A percentile compares a stretch with the other conserved stretches of the same genome.
phyloP scores from a whole-genome alignment of 306 rosid genomes.

The Hippophae tibetana region DNA sequence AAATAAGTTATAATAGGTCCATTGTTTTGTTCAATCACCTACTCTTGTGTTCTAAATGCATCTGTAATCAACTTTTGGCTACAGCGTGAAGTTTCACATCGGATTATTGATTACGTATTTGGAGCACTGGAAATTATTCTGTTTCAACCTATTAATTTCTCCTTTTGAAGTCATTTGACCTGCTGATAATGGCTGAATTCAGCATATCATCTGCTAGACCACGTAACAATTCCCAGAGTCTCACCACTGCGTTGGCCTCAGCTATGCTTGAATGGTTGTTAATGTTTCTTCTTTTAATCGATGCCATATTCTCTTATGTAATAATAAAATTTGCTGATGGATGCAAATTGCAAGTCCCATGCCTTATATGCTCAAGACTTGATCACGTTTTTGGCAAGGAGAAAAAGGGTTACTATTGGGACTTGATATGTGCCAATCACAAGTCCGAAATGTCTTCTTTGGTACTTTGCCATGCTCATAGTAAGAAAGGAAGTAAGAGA shows the following conservation, averaged over 20 bases:
- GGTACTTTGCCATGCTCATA: slow-evolving; percentile 54
- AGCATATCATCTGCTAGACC: slow-evolving; percentile 29
- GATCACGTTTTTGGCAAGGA: slow-evolving; percentile 72
- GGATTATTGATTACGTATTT: slow-evolving; percentile 20
- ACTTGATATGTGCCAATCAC: slow-evolving; percentile 62
- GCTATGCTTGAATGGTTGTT: slow-evolving; percentile 86
- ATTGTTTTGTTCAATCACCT: neutral
- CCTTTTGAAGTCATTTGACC: slow-evolving; percentile 17
- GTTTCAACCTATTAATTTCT: slow-evolving; percentile 20
- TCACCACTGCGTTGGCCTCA: slow-evolving; percentile 34
- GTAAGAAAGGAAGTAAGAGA: slow-evolving; percentile 24
- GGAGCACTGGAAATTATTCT: slow-evolving; percentile 28
- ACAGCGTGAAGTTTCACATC: slow-evolving; percentile 30
- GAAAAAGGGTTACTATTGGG: slow-evolving; percentile 48
- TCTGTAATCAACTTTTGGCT: slow-evolving; percentile 10
- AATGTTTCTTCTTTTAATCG: slow-evolving; percentile 49
- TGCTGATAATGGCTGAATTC: slow-evolving; percentile 30
- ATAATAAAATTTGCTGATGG: slow-evolving; percentile 58
- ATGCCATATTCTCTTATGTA: slow-evolving; percentile 52
- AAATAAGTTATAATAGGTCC: neutral
- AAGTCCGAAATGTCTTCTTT: slow-evolving; percentile 66
- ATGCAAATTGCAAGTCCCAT: slow-evolving; percentile 59
- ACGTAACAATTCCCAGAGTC: slow-evolving; percentile 15
- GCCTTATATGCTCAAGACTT: slow-evolving; percentile 82
- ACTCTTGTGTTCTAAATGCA: slow-evolving; percentile 10